Percentiles rank a stretch among this genome's conserved stretches.
phyloP scores from a whole-genome alignment of 306 rosid species.

The Fagus crenata region DNA sequence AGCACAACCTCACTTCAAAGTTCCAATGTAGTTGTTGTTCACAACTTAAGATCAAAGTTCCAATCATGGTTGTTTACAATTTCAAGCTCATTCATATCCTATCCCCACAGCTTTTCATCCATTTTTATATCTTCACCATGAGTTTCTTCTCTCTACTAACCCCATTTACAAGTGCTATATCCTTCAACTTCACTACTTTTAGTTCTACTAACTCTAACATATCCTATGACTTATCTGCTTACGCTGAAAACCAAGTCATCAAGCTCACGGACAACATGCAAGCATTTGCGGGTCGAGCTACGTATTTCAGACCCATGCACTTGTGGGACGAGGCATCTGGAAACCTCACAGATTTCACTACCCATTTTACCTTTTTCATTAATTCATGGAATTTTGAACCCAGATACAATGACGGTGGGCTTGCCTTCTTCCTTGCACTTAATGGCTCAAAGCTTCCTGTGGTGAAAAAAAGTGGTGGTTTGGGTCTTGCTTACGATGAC shows the following conservation, averaged over 20 bases:
- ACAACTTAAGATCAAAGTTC: too few species aligned
- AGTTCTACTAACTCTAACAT: constrained; percentile 1
- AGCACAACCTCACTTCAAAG: too few species aligned
- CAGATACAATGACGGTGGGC: constrained; percentile 36
- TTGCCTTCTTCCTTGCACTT: constrained; percentile 53
- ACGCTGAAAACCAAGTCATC: not conserved
- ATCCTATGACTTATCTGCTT: not conserved
- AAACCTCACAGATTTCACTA: constrained; percentile 42
- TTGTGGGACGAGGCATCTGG: constrained; percentile 44
- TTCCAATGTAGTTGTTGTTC: too few species aligned
- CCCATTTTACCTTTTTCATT: constrained; percentile 45
- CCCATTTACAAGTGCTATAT: constrained; percentile 1
- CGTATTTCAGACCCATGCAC: constrained; percentile 28
- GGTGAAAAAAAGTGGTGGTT: constrained; percentile 36
- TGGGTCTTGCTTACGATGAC: constrained; percentile 41
- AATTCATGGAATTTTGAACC: constrained; percentile 7
- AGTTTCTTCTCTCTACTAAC: too few species aligned
- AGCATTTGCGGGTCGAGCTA: constrained; percentile 33
- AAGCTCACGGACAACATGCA: constrained; percentile 17
- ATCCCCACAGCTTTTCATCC: too few species aligned
- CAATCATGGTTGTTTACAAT: too few species aligned
- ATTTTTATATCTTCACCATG: too few species aligned
- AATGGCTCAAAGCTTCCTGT: constrained; percentile 13
- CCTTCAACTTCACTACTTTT: constrained; percentile 26
- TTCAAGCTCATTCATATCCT: too few species aligned